A percentile compares a stretch with the other conserved stretches of the same genome.
Evolutionary conservation across 352 stramenopile species (phyloP).

Genomic region (Pythium volutum): DNA sequence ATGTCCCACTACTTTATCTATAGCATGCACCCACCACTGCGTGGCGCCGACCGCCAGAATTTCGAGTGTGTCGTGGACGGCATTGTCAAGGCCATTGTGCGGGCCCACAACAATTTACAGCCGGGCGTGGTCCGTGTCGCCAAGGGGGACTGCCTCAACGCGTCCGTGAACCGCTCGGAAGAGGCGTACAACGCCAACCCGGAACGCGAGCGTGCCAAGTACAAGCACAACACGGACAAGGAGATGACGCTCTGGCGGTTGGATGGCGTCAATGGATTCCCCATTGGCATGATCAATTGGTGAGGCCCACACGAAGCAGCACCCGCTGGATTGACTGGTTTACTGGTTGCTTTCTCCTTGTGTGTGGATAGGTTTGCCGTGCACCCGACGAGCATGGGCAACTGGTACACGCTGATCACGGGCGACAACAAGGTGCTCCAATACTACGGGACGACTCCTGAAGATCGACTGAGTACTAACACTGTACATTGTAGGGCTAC

Average conservation of each 20-base stretch:
- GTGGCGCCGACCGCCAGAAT: constrained; percentile 74
- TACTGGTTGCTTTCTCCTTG: too few relatives aligned
- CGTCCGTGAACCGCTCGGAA: constrained; percentile 86
- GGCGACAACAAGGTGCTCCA: constrained; percentile 92
- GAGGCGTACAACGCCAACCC: constrained; percentile 92
- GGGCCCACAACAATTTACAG: constrained; percentile 75
- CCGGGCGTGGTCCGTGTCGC: constrained; percentile 59
- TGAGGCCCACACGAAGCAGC: constrained; percentile 2
- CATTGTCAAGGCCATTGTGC: constrained; percentile 80
- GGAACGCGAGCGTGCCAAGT: constrained; percentile 65
- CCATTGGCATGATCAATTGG: constrained; percentile 92
- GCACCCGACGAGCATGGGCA: constrained; percentile 92
- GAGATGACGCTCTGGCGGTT: constrained; percentile 90
- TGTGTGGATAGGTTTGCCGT: constrained; percentile 87
- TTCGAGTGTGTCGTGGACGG: constrained; percentile 89
- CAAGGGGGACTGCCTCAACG: constrained; percentile 60
- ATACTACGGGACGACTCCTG: not conserved
- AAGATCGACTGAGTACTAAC: not conserved
- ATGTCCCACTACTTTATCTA: constrained; percentile 93
- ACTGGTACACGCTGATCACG: constrained; percentile 91
- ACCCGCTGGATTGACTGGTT: too few relatives aligned
- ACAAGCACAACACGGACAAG: constrained; percentile 89
- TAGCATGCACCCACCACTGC: constrained; percentile 75
- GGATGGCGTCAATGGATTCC: constrained; percentile 72
- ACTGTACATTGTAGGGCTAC: constrained; percentile 48